These are phyloP conservation scores for Aspergillus proliferans DNA, from an alignment of 2,329 filamentous ascomycete species.

Conservation along the genomic window DNA sequence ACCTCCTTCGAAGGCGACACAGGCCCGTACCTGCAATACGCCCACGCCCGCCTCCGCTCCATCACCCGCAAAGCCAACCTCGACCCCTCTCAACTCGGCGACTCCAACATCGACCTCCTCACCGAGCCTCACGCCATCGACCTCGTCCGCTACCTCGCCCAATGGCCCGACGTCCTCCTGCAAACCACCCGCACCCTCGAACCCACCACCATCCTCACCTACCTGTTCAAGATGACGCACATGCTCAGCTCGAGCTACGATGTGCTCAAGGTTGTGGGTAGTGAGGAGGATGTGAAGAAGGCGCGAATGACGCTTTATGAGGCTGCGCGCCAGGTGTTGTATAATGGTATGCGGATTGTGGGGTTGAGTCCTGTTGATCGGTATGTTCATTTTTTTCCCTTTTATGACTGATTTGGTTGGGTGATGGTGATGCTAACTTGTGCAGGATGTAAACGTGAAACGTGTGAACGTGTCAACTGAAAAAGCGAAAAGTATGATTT, in stretches of 20 bases:
- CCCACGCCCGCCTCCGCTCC: slow-evolving; percentile 54
- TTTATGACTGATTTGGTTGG: too few species aligned
- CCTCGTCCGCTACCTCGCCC: slow-evolving; percentile 55
- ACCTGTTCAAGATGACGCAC: slow-evolving; percentile 63
- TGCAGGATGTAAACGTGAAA: too few species aligned
- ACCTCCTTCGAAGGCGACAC: slow-evolving; percentile 62
- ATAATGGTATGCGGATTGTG: slow-evolving; percentile 60
- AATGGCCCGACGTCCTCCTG: slow-evolving; percentile 60
- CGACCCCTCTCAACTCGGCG: slow-evolving; percentile 42
- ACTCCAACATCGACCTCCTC: slow-evolving; percentile 55
- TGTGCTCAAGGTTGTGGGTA: slow-evolving; percentile 56
- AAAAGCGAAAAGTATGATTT: too few species aligned
- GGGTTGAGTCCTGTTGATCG: slow-evolving; percentile 61
- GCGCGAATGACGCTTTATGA: slow-evolving; percentile 59
- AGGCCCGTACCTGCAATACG: slow-evolving; percentile 60
- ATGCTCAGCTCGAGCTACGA: slow-evolving; percentile 57
- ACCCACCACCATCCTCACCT: slow-evolving; percentile 59
- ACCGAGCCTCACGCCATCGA: slow-evolving; percentile 57
- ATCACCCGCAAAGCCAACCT: slow-evolving; percentile 53
- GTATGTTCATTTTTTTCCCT: slow-evolving; percentile 20
- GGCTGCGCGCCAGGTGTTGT: slow-evolving; percentile 56
- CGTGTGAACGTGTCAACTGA: too few species aligned
- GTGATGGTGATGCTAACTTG: too few species aligned
- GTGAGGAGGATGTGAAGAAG: slow-evolving; percentile 52
- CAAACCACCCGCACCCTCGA: slow-evolving; percentile 62